Conservation (phyloP, 1,284 basidiomycete genomes). For the Phlebopus sp. region DNA sequence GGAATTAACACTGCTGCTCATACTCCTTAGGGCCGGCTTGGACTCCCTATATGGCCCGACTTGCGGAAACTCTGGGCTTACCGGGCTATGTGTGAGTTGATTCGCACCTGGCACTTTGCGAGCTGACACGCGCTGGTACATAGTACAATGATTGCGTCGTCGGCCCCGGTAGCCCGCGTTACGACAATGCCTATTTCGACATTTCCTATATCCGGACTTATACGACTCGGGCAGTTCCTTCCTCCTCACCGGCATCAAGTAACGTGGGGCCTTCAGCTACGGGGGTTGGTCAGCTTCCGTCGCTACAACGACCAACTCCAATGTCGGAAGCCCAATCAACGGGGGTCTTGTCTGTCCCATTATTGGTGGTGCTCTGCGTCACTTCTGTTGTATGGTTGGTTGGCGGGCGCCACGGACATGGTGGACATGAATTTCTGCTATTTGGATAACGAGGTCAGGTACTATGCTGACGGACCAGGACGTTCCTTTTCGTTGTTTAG, state of each 20-base stretch:
- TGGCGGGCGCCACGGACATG: neutral
- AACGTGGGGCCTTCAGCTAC: neutral
- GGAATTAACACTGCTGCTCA: neutral
- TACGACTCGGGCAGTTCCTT: constrained; percentile 10
- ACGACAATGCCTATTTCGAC: constrained; percentile 42
- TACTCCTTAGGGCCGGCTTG: constrained; percentile 40
- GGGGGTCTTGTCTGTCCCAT: neutral
- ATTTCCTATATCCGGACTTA: constrained; percentile 33
- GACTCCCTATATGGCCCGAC: constrained; percentile 34
- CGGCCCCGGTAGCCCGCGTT: constrained; percentile 44
- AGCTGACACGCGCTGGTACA: constrained; percentile 3
- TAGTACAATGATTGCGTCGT: constrained; percentile 42
- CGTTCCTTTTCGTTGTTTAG: neutral
- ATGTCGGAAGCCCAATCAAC: constrained; percentile 4
- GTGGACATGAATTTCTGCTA: neutral
- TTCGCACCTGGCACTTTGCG: neutral
- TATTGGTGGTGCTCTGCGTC: neutral
- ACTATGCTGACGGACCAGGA: neutral
- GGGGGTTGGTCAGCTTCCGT: neutral
- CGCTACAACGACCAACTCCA: neutral
- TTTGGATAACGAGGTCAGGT: neutral
- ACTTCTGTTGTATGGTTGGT: neutral
- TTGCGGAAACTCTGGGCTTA: constrained; percentile 37
- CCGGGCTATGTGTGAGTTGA: constrained; percentile 40
- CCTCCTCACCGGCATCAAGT: neutral